These are phyloP conservation scores for Psidium friedrichsthalianum DNA, from an alignment of 345 rosid species.

Conservation along the genomic window DNA sequence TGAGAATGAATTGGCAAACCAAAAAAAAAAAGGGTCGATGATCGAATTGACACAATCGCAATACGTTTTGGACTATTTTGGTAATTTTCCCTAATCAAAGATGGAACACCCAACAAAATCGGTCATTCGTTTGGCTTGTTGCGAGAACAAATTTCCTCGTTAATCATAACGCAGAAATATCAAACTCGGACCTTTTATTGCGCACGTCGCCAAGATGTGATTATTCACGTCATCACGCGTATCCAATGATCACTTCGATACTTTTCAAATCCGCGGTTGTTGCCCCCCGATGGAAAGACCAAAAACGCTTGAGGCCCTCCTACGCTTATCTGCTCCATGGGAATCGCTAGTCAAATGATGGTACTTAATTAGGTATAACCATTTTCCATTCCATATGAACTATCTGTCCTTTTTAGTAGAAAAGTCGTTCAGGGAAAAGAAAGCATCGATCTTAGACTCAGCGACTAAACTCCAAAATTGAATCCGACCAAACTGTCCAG, in stretches of 20 bases:
- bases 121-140: neutral
- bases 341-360: neutral
- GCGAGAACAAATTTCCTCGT: neutral
- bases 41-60: too few species aligned
- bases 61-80: too few species aligned
- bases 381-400: neutral
- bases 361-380: neutral
- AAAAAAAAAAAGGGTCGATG: too few species aligned
- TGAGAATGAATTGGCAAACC: too few species aligned
- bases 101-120: neutral
- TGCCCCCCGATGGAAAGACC: neutral
- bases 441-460: neutral
- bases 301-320: neutral
- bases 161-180: neutral
- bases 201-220: neutral
- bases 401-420: neutral
- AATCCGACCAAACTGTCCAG: neutral
- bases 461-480: neutral
- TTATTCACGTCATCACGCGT: neutral
- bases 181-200: neutral
- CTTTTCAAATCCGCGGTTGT: neutral
- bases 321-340: neutral
- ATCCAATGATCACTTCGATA: neutral
- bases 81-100: neutral
- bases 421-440: neutral